Evolutionary conservation across 2,329 filamentous ascomycete genomes (phyloP).

Genomic region (Cadophora gregata): DNA sequence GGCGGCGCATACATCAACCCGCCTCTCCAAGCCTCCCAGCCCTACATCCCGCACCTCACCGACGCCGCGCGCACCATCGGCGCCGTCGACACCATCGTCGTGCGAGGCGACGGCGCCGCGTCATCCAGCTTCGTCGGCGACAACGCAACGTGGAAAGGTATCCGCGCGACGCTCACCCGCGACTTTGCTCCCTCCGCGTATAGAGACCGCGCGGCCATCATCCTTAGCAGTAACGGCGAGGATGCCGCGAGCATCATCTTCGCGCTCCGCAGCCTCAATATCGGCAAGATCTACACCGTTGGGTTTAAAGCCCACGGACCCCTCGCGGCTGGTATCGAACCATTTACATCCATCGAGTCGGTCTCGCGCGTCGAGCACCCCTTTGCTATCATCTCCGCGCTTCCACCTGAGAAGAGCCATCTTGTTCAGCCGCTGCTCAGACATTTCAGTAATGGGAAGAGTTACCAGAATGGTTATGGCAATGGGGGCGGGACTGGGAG

Average conservation of each 20-base stretch:
- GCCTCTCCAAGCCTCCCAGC: conserved; percentile 62
- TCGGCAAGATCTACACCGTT: conserved; percentile 83
- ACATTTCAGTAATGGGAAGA: conserved; percentile 59
- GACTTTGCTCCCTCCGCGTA: conserved; percentile 86
- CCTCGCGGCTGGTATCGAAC: conserved; percentile 69
- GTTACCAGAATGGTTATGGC: conserved; percentile 40
- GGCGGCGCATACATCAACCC: conserved; percentile 84
- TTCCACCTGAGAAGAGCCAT: conserved; percentile 78
- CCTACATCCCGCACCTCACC: conserved; percentile 69
- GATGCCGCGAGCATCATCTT: conserved; percentile 82
- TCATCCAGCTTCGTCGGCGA: conserved; percentile 72
- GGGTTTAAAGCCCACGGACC: conserved; percentile 73
- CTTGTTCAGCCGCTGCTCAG: conserved; percentile 79
- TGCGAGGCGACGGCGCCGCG: conserved; percentile 55
- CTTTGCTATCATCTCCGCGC: conserved; percentile 80
- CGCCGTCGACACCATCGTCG: conserved; percentile 81
- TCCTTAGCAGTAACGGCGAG: conserved; percentile 74
- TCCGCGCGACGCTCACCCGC: conserved; percentile 78
- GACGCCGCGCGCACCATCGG: conserved; percentile 81
- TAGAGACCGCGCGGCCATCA: conserved; percentile 74
- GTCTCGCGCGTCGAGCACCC: conserved; percentile 81
- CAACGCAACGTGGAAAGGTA: conserved; percentile 86
- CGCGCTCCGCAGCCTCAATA: conserved; percentile 75
- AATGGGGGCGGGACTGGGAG: no score
- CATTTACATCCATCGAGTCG: conserved; percentile 74